A percentile compares a stretch with the other conserved stretches of the same genome.
Conservation (phyloP, 139 green algal species). For the Closterium sp. region DNA sequence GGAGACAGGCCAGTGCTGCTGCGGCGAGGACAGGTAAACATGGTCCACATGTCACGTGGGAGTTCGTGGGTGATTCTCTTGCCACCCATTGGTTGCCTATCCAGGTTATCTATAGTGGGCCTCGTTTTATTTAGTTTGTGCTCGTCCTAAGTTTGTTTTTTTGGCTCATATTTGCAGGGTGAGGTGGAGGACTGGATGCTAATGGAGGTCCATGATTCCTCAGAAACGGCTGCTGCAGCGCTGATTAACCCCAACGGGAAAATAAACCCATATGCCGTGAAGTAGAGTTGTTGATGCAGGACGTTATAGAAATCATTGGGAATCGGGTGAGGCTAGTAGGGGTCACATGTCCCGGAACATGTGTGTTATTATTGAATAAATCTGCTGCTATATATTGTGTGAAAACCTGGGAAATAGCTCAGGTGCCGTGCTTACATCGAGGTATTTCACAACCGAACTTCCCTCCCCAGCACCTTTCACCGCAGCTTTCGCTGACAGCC, state of each 20-base stretch:
- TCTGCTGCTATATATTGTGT: neutral
- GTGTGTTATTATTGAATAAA: neutral
- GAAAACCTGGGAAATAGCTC: too few species aligned
- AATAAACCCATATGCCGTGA: conserved; percentile 7
- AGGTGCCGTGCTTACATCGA: too few species aligned
- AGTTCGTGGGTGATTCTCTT: neutral
- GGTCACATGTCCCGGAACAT: neutral
- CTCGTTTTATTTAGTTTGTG: too few species aligned
- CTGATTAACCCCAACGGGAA: neutral
- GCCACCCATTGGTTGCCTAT: neutral
- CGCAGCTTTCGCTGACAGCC: too few species aligned
- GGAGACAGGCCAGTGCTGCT: conserved; percentile 18
- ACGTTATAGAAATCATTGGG: neutral
- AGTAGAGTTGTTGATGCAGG: neutral
- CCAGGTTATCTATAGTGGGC: too few species aligned
- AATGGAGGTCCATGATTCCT: conserved; percentile 13
- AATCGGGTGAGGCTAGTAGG: too few species aligned
- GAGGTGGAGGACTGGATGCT: conserved; percentile 13
- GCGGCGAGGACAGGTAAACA: conserved; percentile 20
- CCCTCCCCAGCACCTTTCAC: too few species aligned
- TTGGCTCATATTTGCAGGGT: neutral
- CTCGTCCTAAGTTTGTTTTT: too few species aligned
- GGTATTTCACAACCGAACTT: too few species aligned
- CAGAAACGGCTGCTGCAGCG: neutral
- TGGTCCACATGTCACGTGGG: neutral